Evolutionary conservation across 2,329 filamentous ascomycete species (phyloP), one percentile per base, ranked within the genome.

Genomic region (Rugonectria rugulosa): DNA sequence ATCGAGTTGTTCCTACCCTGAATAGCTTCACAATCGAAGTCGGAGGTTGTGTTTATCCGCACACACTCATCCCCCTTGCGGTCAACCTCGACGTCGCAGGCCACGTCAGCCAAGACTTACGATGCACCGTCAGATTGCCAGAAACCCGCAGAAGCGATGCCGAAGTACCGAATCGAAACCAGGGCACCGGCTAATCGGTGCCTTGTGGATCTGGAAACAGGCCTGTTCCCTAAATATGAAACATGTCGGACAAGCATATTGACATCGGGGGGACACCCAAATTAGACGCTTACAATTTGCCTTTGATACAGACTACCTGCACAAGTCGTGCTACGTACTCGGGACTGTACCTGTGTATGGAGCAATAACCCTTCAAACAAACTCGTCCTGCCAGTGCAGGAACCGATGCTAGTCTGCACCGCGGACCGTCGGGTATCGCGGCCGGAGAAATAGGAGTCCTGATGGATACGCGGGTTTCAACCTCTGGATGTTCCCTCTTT

Each of bases 391-490:
- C n/a, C 15, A 20, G 24, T n/a, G 23, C 27, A 34, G n/a, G n/a
- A 17, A 24, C 15, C 47, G 8, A 14, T 19, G 19, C n/a, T n/a
- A n/a, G n/a, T n/a, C n/a, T n/a, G n/a, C n/a, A n/a, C n/a, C n/a
- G n/a, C n/a, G n/a, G n/a, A n/a, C 21, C 21, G 5, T 19, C 52
- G 52, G 52, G 20, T 54, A 49, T 23, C 6, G 20, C 52, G 52
- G 44, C 52, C 38, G 44, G 52, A 54, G 52, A 54, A 54, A 54
- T 44, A 42, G 15, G n/a, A 20, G 23, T 29, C 44, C 44, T 37
- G 8, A n/a, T 23, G 19, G 26, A 11, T n/a, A 48, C 26, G 44
- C 23, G 38, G 44, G 20, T 42, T 32, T 24, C n/a, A 19, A 42
- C 37, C 52, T 38, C n/a, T n/a, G n/a, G n/a, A n/a, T n/a, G n/a